Percentiles rank a stretch among this genome's conserved stretches.
Conservation (phyloP, 106 monocot genomes). For the Agapanthus africanus region DNA sequence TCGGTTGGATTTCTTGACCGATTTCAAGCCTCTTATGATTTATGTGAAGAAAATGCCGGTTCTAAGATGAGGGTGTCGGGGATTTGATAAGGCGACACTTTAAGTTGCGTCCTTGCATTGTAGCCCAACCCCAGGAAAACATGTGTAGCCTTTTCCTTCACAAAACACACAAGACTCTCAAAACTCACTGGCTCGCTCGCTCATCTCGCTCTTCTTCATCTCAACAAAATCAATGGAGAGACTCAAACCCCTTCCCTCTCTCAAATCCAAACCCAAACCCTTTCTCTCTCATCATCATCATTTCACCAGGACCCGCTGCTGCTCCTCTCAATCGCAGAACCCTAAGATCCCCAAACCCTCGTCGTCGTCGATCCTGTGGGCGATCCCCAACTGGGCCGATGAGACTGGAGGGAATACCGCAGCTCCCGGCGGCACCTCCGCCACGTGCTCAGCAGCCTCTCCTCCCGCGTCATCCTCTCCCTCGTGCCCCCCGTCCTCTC, state of each 20-base stretch:
- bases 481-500: conserved; percentile 61
- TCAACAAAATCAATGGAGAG: conserved; percentile 1
- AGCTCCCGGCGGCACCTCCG: conserved; percentile 92
- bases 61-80: too few relatives aligned
- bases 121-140: too few relatives aligned
- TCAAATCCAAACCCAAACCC: too few relatives aligned
- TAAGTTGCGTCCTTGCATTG: too few relatives aligned
- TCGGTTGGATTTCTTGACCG: too few relatives aligned
- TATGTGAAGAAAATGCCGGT: too few relatives aligned
- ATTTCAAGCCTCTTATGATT: too few relatives aligned
- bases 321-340: too few relatives aligned
- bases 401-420: conserved; percentile 72
- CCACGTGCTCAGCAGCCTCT: conserved; percentile 60
- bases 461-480: conserved; percentile 91
- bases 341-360: too few relatives aligned
- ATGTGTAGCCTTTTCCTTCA: not conserved
- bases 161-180: not conserved
- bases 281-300: conserved; percentile 6
- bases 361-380: not conserved
- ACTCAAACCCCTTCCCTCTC: not conserved
- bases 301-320: too few relatives aligned
- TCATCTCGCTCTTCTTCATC: too few relatives aligned
- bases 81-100: too few relatives aligned
- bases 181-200: not conserved
- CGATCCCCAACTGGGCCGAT: conserved; percentile 67